Evolutionary conservation across 352 stramenopile genomes (phyloP), one percentile per base, ranked within the genome.

Genomic region (Phytophthora agathidicida): DNA sequence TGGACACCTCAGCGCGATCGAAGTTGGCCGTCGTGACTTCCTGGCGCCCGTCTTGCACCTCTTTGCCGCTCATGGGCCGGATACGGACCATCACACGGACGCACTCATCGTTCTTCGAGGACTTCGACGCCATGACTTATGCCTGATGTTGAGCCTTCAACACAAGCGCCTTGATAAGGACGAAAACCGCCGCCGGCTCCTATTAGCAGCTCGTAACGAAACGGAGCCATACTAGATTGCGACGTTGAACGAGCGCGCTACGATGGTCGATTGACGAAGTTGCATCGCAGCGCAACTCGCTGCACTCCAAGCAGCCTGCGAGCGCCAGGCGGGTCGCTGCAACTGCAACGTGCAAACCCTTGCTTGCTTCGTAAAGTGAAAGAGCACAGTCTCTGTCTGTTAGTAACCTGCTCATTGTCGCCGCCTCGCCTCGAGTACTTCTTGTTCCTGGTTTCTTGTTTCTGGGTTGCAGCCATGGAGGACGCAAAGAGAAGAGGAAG

Each of bases 21-120:
- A 97, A 94, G 70, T 97, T 91, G 48, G 89, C 92, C 17, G 84
- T 91, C 6, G 88, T 88, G 11, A 91, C 77, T 38, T 80, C 71
- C 37, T 77, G 73, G 16, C 96, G 89, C 9, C 92, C 93, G 60
- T 98, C 93, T 66, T 98, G 91, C 54, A 91, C 88, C 70, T 99
- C 96, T 61, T 97, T 98, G 39, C 69, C 86, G 74, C 86, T 98
- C 60, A 98, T 91, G 23, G 97, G 97, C 5, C 97, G 93, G 60
- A 98, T 96, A 53, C 96, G 89, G 44, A 99, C 96, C 63, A 99
- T 96, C 16, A 99, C 96, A 46, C 96, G 96, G 13, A 99, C 96
- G 50, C 89, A 97, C 60, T 99, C 96, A 65, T 93, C 85, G 42
- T 75, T 83, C 68, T 92, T 92, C 50, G 75, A 64, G 8, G 60